phyloP scores from a whole-genome alignment of 768 basidiomycete genomes.

The Gelatoporia subvermispora region DNA sequence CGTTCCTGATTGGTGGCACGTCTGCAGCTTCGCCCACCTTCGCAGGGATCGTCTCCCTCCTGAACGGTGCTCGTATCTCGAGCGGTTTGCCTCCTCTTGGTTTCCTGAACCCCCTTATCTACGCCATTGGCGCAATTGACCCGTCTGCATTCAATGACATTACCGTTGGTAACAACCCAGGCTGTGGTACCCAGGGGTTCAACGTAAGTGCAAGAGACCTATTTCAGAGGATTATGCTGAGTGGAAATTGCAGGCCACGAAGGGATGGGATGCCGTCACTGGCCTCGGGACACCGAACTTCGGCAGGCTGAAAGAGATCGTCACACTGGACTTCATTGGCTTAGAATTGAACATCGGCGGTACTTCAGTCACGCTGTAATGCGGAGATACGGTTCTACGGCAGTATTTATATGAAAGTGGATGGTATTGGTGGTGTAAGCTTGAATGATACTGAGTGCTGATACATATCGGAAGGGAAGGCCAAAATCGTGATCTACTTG shows the following conservation, averaged over 20 bases:
- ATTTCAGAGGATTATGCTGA: neutral
- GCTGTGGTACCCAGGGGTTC: conserved; percentile 54
- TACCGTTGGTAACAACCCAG: conserved; percentile 56
- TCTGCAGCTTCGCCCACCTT: conserved; percentile 30
- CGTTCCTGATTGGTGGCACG: conserved; percentile 41
- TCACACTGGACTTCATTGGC: neutral
- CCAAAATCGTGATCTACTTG: conserved; percentile 36
- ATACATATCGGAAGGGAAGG: neutral
- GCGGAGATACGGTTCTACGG: too few relatives aligned
- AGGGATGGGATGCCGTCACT: conserved; percentile 31
- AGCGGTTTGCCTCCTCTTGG: conserved; percentile 29
- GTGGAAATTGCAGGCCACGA: conserved; percentile 18
- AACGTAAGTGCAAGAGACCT: conserved; percentile 7
- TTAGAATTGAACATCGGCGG: too few relatives aligned
- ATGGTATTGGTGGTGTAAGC: too few relatives aligned
- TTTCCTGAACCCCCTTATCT: conserved; percentile 36
- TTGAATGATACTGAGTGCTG: too few relatives aligned
- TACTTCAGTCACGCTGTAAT: too few relatives aligned
- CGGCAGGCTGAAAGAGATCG: conserved; percentile 10
- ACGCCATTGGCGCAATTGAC: conserved; percentile 14
- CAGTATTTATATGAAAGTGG: too few relatives aligned
- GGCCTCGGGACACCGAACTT: conserved; percentile 20
- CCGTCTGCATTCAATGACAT: conserved; percentile 40
- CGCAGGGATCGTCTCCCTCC: conserved; percentile 30
- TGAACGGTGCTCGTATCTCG: conserved; percentile 34